Evolutionary conservation across 2,329 filamentous ascomycete genomes (phyloP).

Genomic region (Paramyrothecium roridum): DNA sequence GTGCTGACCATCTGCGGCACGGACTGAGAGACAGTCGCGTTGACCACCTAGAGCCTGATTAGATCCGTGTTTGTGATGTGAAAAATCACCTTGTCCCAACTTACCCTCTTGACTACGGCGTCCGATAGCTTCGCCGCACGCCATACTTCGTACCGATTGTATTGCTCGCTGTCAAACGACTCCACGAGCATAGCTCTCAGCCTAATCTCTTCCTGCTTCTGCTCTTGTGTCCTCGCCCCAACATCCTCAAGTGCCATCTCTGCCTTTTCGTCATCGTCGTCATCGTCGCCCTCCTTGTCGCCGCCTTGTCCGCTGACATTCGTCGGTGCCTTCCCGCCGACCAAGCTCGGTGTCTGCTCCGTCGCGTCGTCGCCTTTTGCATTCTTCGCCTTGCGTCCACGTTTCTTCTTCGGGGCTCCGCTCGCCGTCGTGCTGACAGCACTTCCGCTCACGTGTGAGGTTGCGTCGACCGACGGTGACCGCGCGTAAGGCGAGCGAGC

Average conservation of each 20-base stretch:
- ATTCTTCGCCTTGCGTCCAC: slow-evolving; percentile 58
- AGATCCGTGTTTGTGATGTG: slow-evolving; percentile 28
- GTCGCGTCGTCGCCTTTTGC: slow-evolving; percentile 38
- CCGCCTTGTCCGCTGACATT: slow-evolving; percentile 41
- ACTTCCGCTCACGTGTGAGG: slow-evolving; percentile 60
- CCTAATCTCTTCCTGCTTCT: slow-evolving; percentile 60
- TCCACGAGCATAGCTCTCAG: slow-evolving; percentile 60
- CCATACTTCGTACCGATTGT: slow-evolving; percentile 68
- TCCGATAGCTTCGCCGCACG: slow-evolving; percentile 66
- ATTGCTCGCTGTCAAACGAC: slow-evolving; percentile 64
- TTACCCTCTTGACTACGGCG: slow-evolving; percentile 64
- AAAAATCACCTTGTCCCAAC: slow-evolving; percentile 15
- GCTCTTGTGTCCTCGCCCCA: slow-evolving; percentile 62
- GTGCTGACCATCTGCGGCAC: slow-evolving; percentile 71
- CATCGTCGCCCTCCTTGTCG: slow-evolving; percentile 48
- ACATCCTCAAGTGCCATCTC: slow-evolving; percentile 57
- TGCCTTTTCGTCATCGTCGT: slow-evolving; percentile 54
- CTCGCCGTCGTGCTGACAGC: slow-evolving; percentile 43
- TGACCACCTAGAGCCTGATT: slow-evolving; percentile 50
- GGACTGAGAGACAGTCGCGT: slow-evolving; percentile 77
- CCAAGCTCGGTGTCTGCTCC: slow-evolving; percentile 43
- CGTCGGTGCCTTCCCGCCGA: slow-evolving; percentile 37
- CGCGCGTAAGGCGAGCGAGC: slow-evolving; percentile 53
- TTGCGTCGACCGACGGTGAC: slow-evolving; percentile 63
- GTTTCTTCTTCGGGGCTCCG: slow-evolving; percentile 53